Percentiles rank a stretch among this genome's conserved stretches.
These are phyloP conservation scores for Dioszegia aurantiaca DNA, from an alignment of 768 basidiomycete species.

Conservation along the genomic window DNA sequence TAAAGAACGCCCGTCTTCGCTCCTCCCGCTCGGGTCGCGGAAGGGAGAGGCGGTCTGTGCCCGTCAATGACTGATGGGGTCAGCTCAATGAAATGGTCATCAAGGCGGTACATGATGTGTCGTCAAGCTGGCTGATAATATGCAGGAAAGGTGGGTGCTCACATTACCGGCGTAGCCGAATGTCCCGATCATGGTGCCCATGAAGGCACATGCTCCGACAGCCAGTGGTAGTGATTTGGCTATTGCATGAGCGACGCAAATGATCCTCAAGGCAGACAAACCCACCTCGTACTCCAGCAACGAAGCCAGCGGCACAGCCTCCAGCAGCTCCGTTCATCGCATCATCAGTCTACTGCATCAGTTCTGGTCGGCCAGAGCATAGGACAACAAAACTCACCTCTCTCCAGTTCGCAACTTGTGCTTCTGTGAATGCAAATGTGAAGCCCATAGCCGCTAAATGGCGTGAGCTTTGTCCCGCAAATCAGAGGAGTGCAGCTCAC, in stretches of 20 bases:
- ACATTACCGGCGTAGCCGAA: slow-evolving; percentile 73
- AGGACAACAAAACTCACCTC: slow-evolving; percentile 47
- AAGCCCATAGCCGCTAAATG: slow-evolving; percentile 79
- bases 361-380: slow-evolving; percentile 3
- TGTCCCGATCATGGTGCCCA: slow-evolving; percentile 75
- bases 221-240: slow-evolving; percentile 82
- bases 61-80: slow-evolving; percentile 38
- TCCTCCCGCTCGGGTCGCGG: slow-evolving; percentile 60
- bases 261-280: too few relatives aligned
- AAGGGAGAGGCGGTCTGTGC: slow-evolving; percentile 37
- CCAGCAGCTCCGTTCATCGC: slow-evolving; percentile 77
- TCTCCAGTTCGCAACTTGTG: slow-evolving; percentile 74
- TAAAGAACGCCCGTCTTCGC: slow-evolving; percentile 77
- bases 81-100: neutral
- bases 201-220: slow-evolving; percentile 69
- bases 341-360: slow-evolving; percentile 59
- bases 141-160: slow-evolving; percentile 14
- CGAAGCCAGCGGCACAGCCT: slow-evolving; percentile 88
- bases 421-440: slow-evolving; percentile 77
- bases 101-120: too few relatives aligned
- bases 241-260: slow-evolving; percentile 49
- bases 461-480: slow-evolving; percentile 5
- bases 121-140: too few relatives aligned
- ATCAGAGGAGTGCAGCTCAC: slow-evolving; percentile 56
- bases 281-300: slow-evolving; percentile 55